Evolutionary conservation across 768 basidiomycete genomes (phyloP).

Genomic region (Panaeolus papilionaceus): DNA sequence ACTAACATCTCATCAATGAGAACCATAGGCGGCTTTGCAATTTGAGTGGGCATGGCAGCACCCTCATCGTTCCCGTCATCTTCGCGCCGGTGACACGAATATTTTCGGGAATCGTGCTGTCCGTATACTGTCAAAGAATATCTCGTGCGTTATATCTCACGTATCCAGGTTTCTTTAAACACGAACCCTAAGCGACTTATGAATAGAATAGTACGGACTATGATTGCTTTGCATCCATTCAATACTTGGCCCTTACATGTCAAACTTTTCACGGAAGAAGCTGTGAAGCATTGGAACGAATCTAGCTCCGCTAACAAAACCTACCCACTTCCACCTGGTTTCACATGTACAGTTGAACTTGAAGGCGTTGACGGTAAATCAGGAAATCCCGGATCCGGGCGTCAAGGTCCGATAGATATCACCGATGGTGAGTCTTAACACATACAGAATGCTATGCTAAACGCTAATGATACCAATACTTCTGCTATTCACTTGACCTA

Average conservation of each 20-base stretch:
- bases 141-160: slow-evolving; percentile 46
- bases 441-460: not conserved
- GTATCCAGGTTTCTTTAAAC: slow-evolving; percentile 12
- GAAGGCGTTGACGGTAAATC: slow-evolving; percentile 77
- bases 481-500: not conserved
- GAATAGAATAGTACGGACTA: slow-evolving; percentile 61
- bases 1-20: slow-evolving; percentile 6
- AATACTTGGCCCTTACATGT: slow-evolving; percentile 76
- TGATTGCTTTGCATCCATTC: slow-evolving; percentile 73
- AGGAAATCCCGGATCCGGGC: slow-evolving; percentile 57
- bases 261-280: slow-evolving; percentile 74
- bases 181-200: slow-evolving; percentile 15
- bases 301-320: slow-evolving; percentile 29
- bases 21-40: slow-evolving; percentile 65
- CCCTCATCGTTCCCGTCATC: slow-evolving; percentile 70
- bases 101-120: slow-evolving; percentile 41
- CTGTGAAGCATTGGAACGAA: slow-evolving; percentile 58
- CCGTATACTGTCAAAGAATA: slow-evolving; percentile 48
- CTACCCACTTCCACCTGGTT: slow-evolving; percentile 54
- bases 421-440: slow-evolving; percentile 52
- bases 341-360: slow-evolving; percentile 57
- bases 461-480: not conserved
- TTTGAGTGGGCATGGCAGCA: slow-evolving; percentile 93
- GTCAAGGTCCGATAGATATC: slow-evolving; percentile 59
- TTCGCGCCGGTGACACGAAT: slow-evolving; percentile 51